Percentiles rank a stretch among this genome's conserved stretches.
Conservation (phyloP, 805 yeast species). For the Metschnikowia drakensbergensis region DNA sequence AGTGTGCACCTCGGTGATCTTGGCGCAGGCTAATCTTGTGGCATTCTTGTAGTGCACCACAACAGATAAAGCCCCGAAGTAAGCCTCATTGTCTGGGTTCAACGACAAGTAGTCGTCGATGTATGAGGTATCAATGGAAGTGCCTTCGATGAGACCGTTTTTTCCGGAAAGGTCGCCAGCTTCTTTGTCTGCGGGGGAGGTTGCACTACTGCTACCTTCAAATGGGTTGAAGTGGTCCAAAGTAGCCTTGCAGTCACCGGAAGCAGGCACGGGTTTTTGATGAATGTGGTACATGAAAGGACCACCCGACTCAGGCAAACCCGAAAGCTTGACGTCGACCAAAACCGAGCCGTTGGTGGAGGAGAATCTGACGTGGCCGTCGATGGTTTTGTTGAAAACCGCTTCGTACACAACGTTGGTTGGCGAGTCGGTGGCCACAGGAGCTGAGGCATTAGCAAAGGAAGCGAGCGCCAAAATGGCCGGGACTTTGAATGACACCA, state of each 20-base stretch:
- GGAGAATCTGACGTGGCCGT: constrained; percentile 30
- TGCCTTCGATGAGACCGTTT: constrained; percentile 33
- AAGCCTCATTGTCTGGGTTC: constrained; percentile 25
- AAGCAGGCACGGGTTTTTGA: constrained; percentile 32
- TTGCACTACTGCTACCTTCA: constrained; percentile 27
- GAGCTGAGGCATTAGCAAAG: constrained; percentile 22
- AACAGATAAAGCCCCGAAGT: constrained; percentile 29
- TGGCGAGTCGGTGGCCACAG: constrained; percentile 29
- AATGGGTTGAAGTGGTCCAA: constrained; percentile 37
- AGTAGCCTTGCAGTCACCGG: constrained; percentile 34
- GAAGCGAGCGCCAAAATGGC: constrained; percentile 12
- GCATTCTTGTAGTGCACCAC: constrained; percentile 33
- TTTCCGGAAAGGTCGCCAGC: constrained; percentile 41
- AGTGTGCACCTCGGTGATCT: constrained; percentile 22
- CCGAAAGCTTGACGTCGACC: constrained; percentile 29
- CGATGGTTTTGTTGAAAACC: constrained; percentile 16
- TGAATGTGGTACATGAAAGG: constrained; percentile 42
- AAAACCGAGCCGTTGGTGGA: constrained; percentile 31
- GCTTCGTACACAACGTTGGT: constrained; percentile 27
- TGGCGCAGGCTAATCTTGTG: constrained; percentile 38
- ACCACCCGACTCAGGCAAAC: constrained; percentile 35
- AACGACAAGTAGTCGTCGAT: constrained; percentile 32
- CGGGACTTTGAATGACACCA: constrained; percentile 8
- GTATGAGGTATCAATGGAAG: constrained; percentile 22
- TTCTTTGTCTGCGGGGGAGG: constrained; percentile 24